A percentile compares a stretch with the other conserved stretches of the same genome.
Conservation (phyloP, 495 filamentous ascomycete species). For the Penicillium canescens region DNA sequence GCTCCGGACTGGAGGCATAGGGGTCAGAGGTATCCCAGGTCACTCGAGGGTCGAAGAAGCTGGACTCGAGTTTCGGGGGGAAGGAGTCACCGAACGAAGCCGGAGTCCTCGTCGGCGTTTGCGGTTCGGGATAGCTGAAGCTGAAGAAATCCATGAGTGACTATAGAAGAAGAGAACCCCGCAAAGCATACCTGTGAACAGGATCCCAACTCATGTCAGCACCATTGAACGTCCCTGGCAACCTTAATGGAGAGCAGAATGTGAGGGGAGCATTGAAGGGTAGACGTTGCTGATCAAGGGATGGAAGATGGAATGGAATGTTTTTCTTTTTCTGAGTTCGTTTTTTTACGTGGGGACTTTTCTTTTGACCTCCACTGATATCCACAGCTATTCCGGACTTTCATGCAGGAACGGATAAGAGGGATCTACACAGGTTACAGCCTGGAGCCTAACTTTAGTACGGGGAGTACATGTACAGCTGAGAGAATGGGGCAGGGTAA, state of each 20-base stretch:
- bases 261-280: conserved; percentile 17
- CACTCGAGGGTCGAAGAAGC: conserved; percentile 51
- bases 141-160: conserved; percentile 51
- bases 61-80: conserved; percentile 62
- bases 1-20: conserved; percentile 55
- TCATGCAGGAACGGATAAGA: conserved; percentile 4
- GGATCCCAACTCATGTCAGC: conserved; percentile 75
- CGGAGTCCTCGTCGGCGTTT: conserved; percentile 74
- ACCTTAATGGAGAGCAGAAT: conserved; percentile 32
- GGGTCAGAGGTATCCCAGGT: conserved; percentile 56
- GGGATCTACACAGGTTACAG: background rate
- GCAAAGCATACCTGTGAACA: conserved; percentile 64
- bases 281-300: background rate
- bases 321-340: conserved; percentile 49
- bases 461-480: too few species aligned
- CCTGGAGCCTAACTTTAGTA: conserved; percentile 1
- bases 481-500: too few species aligned
- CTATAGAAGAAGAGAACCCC: conserved; percentile 26
- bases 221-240: conserved; percentile 45
- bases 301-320: conserved; percentile 19
- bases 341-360: conserved; percentile 23
- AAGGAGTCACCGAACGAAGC: conserved; percentile 62
- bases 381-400: conserved; percentile 5
- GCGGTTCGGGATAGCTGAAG: conserved; percentile 78
- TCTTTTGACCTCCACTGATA: conserved; percentile 14